A percentile compares a stretch with the other conserved stretches of the same genome.
Conservation (phyloP, 2,329 filamentous ascomycete species). For the Botrytis byssoidea region DNA sequence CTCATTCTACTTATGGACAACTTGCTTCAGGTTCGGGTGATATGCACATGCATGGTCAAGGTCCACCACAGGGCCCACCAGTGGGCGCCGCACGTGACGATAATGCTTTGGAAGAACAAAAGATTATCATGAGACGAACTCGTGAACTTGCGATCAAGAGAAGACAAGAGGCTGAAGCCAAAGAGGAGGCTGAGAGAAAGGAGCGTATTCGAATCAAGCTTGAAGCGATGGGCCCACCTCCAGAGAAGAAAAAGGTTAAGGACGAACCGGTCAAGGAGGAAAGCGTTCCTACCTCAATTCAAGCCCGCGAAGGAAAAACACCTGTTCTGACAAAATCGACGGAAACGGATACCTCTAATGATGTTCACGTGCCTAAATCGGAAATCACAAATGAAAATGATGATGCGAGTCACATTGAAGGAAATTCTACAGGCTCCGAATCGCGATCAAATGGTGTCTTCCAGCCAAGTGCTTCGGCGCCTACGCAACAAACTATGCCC, state of each 20-base stretch:
- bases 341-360: slow-evolving; percentile 25
- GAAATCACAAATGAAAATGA: slow-evolving; percentile 22
- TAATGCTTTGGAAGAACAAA: slow-evolving; percentile 62
- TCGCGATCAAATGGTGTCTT: slow-evolving; percentile 31
- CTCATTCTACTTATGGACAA: slow-evolving; percentile 35
- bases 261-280: slow-evolving; percentile 51
- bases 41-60: slow-evolving; percentile 28
- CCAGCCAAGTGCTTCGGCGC: slow-evolving; percentile 34
- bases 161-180: slow-evolving; percentile 64
- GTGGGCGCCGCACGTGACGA: slow-evolving; percentile 42
- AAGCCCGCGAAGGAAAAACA: slow-evolving; percentile 31
- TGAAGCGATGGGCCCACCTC: slow-evolving; percentile 64
- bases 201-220: slow-evolving; percentile 72
- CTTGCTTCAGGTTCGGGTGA: slow-evolving; percentile 41
- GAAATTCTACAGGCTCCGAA: slow-evolving; percentile 22
- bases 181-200: slow-evolving; percentile 68
- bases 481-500: slow-evolving; percentile 26
- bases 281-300: slow-evolving; percentile 40
- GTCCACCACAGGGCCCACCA: slow-evolving; percentile 30
- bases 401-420: slow-evolving; percentile 17
- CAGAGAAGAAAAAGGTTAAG: slow-evolving; percentile 58
- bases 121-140: slow-evolving; percentile 70
- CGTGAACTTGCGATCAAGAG: slow-evolving; percentile 68
- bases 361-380: slow-evolving; percentile 23
- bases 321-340: slow-evolving; percentile 20